Conservation (phyloP, 352 stramenopile genomes). For the Globisporangium mamillatum region DNA sequence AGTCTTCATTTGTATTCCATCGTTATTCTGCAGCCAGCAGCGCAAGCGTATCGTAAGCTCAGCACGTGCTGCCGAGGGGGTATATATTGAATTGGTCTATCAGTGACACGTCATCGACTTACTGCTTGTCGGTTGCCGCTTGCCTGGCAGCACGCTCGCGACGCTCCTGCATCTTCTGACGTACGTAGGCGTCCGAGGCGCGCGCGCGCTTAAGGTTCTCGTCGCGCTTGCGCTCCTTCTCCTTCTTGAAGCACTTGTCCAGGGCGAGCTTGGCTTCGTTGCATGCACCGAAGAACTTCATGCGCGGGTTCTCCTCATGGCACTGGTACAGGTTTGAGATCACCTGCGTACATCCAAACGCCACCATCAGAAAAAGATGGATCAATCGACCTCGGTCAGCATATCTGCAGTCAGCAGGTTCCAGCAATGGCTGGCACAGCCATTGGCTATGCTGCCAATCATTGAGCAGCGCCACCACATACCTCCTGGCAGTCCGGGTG, state of each 20-base stretch:
- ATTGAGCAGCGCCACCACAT: conserved; percentile 20
- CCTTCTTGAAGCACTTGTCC: conserved; percentile 74
- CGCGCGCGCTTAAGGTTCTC: conserved; percentile 67
- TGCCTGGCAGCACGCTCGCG: conserved; percentile 37
- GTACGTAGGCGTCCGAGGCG: conserved; percentile 65
- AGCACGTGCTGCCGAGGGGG: too few relatives aligned
- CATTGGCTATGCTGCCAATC: background rate
- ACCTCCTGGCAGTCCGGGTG: conserved; percentile 82
- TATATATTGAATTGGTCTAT: background rate
- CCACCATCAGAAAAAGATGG: background rate
- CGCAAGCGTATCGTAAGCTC: background rate
- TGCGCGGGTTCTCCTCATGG: conserved; percentile 69
- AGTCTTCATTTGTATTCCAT: background rate
- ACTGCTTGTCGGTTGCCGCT: conserved; percentile 11
- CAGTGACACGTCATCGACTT: background rate
- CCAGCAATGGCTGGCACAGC: too few relatives aligned
- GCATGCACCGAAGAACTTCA: conserved; percentile 79
- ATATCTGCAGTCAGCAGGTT: background rate
- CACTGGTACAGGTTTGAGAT: conserved; percentile 66
- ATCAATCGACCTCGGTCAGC: background rate
- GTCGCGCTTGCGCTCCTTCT: conserved; percentile 61
- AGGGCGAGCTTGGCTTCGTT: conserved; percentile 69
- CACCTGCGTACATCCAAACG: conserved; percentile 35
- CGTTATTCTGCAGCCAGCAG: background rate
- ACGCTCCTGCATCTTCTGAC: conserved; percentile 74